phyloP scores from a whole-genome alignment of 164 flowering plant genomes.

The Taxillus chinensis region DNA sequence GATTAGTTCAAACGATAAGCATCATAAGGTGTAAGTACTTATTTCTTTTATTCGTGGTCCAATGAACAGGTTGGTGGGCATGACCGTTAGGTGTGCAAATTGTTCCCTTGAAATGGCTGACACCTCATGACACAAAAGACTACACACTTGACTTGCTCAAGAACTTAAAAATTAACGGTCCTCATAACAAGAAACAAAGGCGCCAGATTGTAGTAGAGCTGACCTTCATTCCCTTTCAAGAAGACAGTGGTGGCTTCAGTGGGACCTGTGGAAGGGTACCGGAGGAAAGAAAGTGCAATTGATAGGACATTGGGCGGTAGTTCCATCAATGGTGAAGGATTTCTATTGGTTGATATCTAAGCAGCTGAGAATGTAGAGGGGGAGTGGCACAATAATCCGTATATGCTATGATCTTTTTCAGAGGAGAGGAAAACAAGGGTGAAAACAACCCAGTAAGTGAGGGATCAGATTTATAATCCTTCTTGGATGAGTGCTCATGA shows the following conservation, averaged over 20 bases:
- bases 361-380: constrained; percentile 63
- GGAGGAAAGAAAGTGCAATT: constrained; percentile 20
- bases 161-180: constrained; percentile 22
- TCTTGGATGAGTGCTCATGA: too few species aligned
- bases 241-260: constrained; percentile 21
- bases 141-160: constrained; percentile 35
- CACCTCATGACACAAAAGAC: constrained; percentile 31
- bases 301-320: constrained; percentile 10
- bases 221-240: constrained; percentile 43
- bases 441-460: neutral
- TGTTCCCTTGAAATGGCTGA: constrained; percentile 35
- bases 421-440: constrained; percentile 62
- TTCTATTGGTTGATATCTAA: constrained; percentile 36
- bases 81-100: constrained; percentile 47
- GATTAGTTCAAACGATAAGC: too few species aligned
- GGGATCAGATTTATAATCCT: too few species aligned
- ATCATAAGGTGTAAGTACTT: too few species aligned
- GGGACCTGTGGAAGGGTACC: constrained; percentile 10
- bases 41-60: neutral
- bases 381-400: constrained; percentile 47
- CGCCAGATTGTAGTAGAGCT: constrained; percentile 46
- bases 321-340: constrained; percentile 29
- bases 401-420: constrained; percentile 33
- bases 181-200: constrained; percentile 35
- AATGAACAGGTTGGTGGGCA: constrained; percentile 37